These are phyloP conservation scores for Ceratopteris richardii DNA, from an alignment of 75 land plant genomes.

Conservation along the genomic window DNA sequence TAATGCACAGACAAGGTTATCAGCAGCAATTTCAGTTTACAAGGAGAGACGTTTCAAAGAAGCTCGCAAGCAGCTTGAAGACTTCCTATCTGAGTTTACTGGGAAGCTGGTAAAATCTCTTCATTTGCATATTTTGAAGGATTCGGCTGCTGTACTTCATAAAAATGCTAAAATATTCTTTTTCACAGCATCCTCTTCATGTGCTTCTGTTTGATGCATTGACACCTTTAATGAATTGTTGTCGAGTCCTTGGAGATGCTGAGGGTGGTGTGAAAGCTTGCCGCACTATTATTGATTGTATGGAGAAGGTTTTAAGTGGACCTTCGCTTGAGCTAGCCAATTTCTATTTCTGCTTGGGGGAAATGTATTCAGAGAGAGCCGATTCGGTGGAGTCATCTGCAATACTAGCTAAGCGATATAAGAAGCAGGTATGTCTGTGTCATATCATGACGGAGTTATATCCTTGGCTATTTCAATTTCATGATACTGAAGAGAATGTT, in stretches of 20 bases:
- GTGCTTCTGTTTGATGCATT: too few species aligned
- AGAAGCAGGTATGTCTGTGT: slow-evolving; percentile 31
- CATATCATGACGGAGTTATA: too few species aligned
- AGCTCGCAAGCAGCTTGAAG: slow-evolving; percentile 27
- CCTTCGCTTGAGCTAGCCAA: too few species aligned
- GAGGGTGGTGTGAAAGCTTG: too few species aligned
- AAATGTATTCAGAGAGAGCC: too few species aligned
- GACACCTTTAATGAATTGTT: too few species aligned
- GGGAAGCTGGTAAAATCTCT: slow-evolving; percentile 30
- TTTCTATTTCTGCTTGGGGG: too few species aligned
- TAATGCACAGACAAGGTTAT: slow-evolving; percentile 21
- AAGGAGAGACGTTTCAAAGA: slow-evolving; percentile 35
- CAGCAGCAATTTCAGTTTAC: slow-evolving; percentile 26
- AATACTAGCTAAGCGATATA: slow-evolving; percentile 23
- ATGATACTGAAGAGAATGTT: too few species aligned
- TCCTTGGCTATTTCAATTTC: too few species aligned
- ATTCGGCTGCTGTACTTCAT: not conserved
- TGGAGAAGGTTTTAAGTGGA: slow-evolving; percentile 33
- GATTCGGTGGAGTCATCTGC: slow-evolving; percentile 16
- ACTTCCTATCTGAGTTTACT: too few species aligned
- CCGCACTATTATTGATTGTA: too few species aligned
- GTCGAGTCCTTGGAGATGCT: too few species aligned
- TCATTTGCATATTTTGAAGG: not conserved
- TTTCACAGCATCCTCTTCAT: slow-evolving; percentile 35
- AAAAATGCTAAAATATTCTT: not conserved